phyloP scores from a whole-genome alignment of 495 filamentous ascomycete genomes.

The Penicillium simplicissimum region DNA sequence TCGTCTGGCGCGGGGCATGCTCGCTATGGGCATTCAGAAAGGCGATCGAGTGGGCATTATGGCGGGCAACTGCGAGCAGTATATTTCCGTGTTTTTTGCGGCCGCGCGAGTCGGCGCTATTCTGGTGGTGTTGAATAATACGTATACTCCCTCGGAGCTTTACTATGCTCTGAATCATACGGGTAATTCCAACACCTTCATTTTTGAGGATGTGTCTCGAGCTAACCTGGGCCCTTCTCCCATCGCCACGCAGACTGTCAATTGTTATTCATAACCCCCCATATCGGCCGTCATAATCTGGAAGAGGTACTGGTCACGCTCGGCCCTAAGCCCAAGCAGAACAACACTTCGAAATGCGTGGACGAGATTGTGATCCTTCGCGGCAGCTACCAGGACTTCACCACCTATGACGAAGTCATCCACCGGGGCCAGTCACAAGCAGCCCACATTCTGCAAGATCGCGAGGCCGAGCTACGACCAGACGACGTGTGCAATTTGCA shows the following conservation, averaged over 20 bases:
- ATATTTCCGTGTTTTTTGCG: slow-evolving; percentile 68
- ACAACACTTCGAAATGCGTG: slow-evolving; percentile 32
- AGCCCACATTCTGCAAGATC: slow-evolving; percentile 46
- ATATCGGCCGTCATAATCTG: slow-evolving; percentile 58
- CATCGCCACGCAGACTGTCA: slow-evolving; percentile 48
- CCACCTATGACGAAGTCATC: slow-evolving; percentile 53
- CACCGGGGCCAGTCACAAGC: slow-evolving; percentile 31
- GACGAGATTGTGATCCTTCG: slow-evolving; percentile 57
- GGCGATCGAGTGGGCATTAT: slow-evolving; percentile 69
- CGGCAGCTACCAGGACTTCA: slow-evolving; percentile 49
- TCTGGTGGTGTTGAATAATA: slow-evolving; percentile 70
- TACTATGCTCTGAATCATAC: slow-evolving; percentile 64
- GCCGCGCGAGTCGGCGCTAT: slow-evolving; percentile 65
- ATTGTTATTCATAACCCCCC: slow-evolving; percentile 63
- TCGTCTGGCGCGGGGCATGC: slow-evolving; percentile 57
- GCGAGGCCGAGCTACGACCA: slow-evolving; percentile 50
- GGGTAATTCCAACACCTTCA: slow-evolving; percentile 34
- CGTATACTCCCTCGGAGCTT: slow-evolving; percentile 65
- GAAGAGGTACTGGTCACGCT: slow-evolving; percentile 53
- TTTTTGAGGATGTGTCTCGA: background rate
- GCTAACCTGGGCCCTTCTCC: background rate
- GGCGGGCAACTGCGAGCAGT: slow-evolving; percentile 72
- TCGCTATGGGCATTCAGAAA: slow-evolving; percentile 59
- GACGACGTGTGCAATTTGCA: slow-evolving; percentile 69
- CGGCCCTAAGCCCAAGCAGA: slow-evolving; percentile 38